phyloP scores from a whole-genome alignment of 2,329 filamentous ascomycete genomes.

The Huntiella moniliformis region DNA sequence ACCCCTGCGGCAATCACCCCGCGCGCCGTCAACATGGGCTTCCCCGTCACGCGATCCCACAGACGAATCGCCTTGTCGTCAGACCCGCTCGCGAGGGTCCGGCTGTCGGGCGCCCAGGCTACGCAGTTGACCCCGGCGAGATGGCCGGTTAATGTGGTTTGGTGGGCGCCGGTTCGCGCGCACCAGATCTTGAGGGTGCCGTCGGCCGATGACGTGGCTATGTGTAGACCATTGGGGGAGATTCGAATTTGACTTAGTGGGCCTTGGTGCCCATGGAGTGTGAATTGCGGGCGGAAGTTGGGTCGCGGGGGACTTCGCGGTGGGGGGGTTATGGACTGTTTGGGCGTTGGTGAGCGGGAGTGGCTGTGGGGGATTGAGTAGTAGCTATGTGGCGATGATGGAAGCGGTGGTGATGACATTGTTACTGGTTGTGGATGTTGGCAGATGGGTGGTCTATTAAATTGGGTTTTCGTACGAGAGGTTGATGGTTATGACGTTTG shows the following conservation, averaged over 20 bases:
- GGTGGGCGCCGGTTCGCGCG: conserved; percentile 53
- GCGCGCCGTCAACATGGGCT: conserved; percentile 30
- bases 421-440: conserved; percentile 16
- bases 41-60: conserved; percentile 57
- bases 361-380: conserved; percentile 20
- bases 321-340: conserved; percentile 17
- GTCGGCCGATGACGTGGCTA: conserved; percentile 81
- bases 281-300: conserved; percentile 50
- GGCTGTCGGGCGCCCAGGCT: conserved; percentile 83
- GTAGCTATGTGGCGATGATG: conserved; percentile 19
- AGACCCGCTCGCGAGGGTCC: conserved; percentile 71
- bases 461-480: conserved; percentile 12
- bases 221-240: conserved; percentile 75
- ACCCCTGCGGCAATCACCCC: conserved; percentile 15
- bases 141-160: conserved; percentile 83
- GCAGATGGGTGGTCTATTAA: neutral
- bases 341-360: conserved; percentile 19
- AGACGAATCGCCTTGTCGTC: conserved; percentile 93
- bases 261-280: conserved; percentile 58
- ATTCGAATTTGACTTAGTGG: conserved; percentile 75
- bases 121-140: conserved; percentile 82
- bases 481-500: conserved; percentile 14
- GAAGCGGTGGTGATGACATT: conserved; percentile 17
- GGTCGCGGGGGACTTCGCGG: conserved; percentile 43
- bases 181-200: conserved; percentile 86